Evolutionary conservation across 108 stramenopile genomes (phyloP), one percentile per base, ranked within the genome.

Genomic region (Stephanodiscus minutulus): DNA sequence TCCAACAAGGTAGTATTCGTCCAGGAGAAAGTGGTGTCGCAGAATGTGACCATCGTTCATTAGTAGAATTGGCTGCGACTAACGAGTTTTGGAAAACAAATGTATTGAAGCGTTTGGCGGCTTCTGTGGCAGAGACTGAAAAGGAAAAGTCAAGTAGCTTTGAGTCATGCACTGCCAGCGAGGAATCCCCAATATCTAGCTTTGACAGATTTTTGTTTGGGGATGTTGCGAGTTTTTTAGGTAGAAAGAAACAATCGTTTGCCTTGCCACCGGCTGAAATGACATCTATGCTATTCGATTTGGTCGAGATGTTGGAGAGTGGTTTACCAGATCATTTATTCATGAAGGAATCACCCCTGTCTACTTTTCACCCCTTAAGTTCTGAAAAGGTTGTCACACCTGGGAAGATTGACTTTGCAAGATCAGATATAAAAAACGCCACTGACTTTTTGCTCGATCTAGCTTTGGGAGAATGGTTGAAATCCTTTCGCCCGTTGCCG

Each of bases 251-350:
- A 62, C 84, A 76, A 37, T 77, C 87, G 1, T 41, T 84, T 47
- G 86, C 88, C 20, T 66, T 94, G 55, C 93, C 93, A 1, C 90
- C 88, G 10, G 86, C 64, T 18, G 93, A 94, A 64, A 85, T 94
- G 60, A 90, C 93, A 18, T 65, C 82, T 13, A 86, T 91, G 29
- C 74, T 94, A 21, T 94, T 84, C 79, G 93, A 94, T 77, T 70
- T 94, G 65, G 71, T 84, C 8, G 89, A 86, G 12, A 72, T 77
- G 24, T 68, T 90, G 52, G 72, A 82, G 10, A 56, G 83, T 24
- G 56, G 69, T 31, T 70, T 87, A 6, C 88, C 87, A 18, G 79
- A 85, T 27, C 83, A 88, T 66, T 78, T 87, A 24, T 83, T 83
- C 24, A 59, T 82, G 21, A 74, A 81, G 18, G 77, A 77, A 27